Conservation (phyloP, 225 moss, liverwort and hornwort species). For the Ulota crispa region DNA sequence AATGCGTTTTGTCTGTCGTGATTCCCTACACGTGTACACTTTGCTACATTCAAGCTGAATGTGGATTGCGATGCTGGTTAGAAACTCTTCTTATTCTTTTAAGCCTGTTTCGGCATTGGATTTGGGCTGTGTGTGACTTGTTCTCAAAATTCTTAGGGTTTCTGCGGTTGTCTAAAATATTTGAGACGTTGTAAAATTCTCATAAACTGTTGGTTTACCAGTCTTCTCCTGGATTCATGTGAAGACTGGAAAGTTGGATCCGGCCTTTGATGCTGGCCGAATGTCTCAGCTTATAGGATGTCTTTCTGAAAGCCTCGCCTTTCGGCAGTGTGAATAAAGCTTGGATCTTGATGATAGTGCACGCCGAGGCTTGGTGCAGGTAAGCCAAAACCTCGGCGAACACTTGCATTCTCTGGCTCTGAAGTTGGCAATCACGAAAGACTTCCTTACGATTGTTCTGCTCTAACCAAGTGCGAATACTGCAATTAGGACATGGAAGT, state of each 20-base stretch:
- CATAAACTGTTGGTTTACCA: background rate
- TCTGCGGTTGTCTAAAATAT: background rate
- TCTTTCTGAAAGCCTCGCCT: background rate
- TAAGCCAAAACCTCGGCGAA: background rate
- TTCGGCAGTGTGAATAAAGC: background rate
- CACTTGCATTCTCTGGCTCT: background rate
- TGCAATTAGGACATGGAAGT: too few species aligned
- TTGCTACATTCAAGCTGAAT: background rate
- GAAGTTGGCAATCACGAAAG: background rate
- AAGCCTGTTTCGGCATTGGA: slow-evolving; percentile 1
- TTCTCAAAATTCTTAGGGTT: background rate
- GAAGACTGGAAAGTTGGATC: slow-evolving; percentile 8
- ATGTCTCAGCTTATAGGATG: background rate
- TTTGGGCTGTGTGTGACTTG: slow-evolving; percentile 2
- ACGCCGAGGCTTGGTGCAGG: background rate
- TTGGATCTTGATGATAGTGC: background rate
- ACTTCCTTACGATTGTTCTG: background rate
- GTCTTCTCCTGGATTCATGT: background rate
- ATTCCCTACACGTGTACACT: background rate
- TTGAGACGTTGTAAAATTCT: background rate
- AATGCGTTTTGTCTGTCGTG: background rate
- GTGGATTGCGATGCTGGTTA: background rate
- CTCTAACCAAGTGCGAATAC: background rate
- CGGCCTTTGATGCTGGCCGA: background rate
- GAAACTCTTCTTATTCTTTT: background rate